phyloP scores from a whole-genome alignment of 179 eudicot genomes.

The Silene vulgaris region DNA sequence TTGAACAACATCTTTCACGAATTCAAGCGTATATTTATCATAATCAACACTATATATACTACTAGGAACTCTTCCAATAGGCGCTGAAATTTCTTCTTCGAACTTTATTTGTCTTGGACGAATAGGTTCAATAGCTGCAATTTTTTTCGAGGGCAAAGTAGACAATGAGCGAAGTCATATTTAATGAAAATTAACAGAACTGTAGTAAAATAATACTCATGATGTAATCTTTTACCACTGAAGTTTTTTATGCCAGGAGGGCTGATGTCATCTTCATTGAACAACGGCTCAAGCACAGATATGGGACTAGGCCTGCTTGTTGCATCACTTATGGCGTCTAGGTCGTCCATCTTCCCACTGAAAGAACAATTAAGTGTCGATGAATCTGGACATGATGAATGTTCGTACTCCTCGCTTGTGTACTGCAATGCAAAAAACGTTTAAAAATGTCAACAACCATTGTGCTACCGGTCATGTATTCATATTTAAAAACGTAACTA shows the following conservation, averaged over 20 bases:
- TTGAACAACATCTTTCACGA: slow-evolving; percentile 53
- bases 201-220: background rate
- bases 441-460: slow-evolving; percentile 7
- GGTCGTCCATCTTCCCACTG: slow-evolving; percentile 34
- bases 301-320: slow-evolving; percentile 60
- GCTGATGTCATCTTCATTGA: slow-evolving; percentile 47
- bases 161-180: slow-evolving; percentile 15
- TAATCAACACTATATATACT: slow-evolving; percentile 31
- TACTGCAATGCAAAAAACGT: slow-evolving; percentile 25
- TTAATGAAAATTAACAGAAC: background rate
- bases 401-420: slow-evolving; percentile 21
- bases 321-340: slow-evolving; percentile 36
- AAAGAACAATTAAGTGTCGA: slow-evolving; percentile 24
- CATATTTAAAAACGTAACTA: background rate
- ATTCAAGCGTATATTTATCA: slow-evolving; percentile 49
- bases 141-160: background rate
- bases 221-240: slow-evolving; percentile 25
- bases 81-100: slow-evolving; percentile 38
- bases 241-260: slow-evolving; percentile 32
- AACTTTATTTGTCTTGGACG: slow-evolving; percentile 58
- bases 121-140: slow-evolving; percentile 40
- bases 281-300: slow-evolving; percentile 65
- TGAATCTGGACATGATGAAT: slow-evolving; percentile 24
- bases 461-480: background rate
- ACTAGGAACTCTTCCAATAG: slow-evolving; percentile 28